Evolutionary conservation across 2,329 filamentous ascomycete species (phyloP).

Genomic region (Catunica adiposa): DNA sequence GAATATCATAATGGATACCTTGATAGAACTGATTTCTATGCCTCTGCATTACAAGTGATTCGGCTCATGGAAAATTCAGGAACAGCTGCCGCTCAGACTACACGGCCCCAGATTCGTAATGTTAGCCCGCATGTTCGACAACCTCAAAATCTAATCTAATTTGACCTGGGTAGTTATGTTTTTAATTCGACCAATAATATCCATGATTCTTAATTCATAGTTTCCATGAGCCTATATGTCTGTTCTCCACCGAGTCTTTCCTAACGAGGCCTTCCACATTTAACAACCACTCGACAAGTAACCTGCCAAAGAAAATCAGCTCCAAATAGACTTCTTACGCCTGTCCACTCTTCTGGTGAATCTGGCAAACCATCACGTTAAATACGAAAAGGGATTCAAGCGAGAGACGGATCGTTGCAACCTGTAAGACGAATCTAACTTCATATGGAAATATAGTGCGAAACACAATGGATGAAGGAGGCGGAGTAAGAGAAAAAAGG

Average conservation of each 20-base stretch:
- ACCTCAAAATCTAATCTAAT: neutral
- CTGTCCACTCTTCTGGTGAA: too few species aligned
- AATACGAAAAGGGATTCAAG: neutral
- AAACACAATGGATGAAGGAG: neutral
- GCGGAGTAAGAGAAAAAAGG: neutral
- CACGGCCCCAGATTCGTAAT: neutral
- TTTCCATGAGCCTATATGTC: neutral
- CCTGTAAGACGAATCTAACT: conserved; percentile 1
- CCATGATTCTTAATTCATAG: neutral
- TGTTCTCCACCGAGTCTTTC: too few species aligned
- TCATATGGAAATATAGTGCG: neutral
- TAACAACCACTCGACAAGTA: neutral
- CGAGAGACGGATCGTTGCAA: neutral
- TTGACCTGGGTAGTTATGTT: neutral
- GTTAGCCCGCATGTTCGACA: neutral
- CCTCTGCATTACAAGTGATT: too few species aligned
- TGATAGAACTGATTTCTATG: too few species aligned
- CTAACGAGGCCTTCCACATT: too few species aligned
- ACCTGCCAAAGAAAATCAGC: neutral
- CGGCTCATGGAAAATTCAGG: neutral
- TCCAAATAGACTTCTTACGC: neutral
- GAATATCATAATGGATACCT: too few species aligned
- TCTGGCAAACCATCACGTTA: neutral
- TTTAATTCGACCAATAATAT: neutral
- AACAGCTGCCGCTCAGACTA: neutral